phyloP scores from a whole-genome alignment of 176 grass and related monocot genomes.

The Carex parvula region DNA sequence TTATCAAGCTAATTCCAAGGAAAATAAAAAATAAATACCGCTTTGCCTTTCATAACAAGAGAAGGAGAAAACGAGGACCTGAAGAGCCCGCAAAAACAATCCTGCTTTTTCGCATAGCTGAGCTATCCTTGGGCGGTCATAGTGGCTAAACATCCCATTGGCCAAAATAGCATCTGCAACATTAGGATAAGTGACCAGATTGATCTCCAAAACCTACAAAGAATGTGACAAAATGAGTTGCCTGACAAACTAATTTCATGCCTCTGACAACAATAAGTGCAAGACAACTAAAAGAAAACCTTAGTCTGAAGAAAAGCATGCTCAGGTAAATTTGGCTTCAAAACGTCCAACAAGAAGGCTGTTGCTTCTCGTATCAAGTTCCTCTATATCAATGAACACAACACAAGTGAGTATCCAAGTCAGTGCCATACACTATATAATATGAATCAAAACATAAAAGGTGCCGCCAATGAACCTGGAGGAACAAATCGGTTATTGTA shows the following conservation, averaged over 20 bases:
- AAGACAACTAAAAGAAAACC: constrained; percentile 32
- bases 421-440: constrained; percentile 10
- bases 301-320: constrained; percentile 97
- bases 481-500: constrained; percentile 93
- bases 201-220: constrained; percentile 91
- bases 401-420: background rate
- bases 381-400: constrained; percentile 40
- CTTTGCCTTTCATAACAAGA: background rate
- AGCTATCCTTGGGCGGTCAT: constrained; percentile 95
- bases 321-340: constrained; percentile 87
- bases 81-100: constrained; percentile 88
- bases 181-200: constrained; percentile 95
- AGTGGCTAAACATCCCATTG: constrained; percentile 98
- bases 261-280: background rate
- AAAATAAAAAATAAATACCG: background rate
- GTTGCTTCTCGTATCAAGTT: constrained; percentile 94
- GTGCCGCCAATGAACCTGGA: constrained; percentile 56
- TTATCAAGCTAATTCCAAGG: constrained; percentile 25
- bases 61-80: constrained; percentile 43
- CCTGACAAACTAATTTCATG: constrained; percentile 7
- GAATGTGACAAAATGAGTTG: constrained; percentile 16
- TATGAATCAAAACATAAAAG: constrained; percentile 25
- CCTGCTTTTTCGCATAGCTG: constrained; percentile 97
- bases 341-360: constrained; percentile 88
- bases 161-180: constrained; percentile 98